Base-by-base conservation (phyloP, 1,139 yeast genomes). In the Yamadazyma epiphylla region DNA sequence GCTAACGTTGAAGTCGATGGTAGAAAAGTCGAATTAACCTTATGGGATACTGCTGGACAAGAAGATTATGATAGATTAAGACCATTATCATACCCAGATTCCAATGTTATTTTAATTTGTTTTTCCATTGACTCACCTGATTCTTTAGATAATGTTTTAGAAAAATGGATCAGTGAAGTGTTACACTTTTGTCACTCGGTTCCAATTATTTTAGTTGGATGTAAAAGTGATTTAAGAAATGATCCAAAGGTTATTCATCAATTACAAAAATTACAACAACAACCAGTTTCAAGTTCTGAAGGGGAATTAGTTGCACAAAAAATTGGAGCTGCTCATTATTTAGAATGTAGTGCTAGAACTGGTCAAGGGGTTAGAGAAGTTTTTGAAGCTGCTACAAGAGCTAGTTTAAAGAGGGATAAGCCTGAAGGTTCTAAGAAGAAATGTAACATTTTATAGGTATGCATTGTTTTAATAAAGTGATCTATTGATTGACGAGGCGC, bases 31-130 rank as follows among this genome's bases (percentile, higher is more conserved):
- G 95, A 86, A 59, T 74, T 88, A 64, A 95, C 96, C 15, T 73
- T 88, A 45, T 88, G 96, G 96, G 96, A 88, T 85, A 88, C 96
- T 48, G 96, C 96, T 35, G 96, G 96, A 42, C 96, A 88, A 74
- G 96, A 88, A 70, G 96, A 88, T 67, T 88, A 87, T 62, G 95
- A 87, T 62, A 82, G 96, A 66, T 74, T 88, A 56, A 82, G 96
- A 69, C 96, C 96, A 19, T 72, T 88, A 49, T 82, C 94, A 17
- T 88, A 88, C 65, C 95, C 96, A 38, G 95, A 87, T 59, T 83
- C 96, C 31, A 85, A 88, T 56, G 95, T 88, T 42, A 85, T 88
- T 44, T 74, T 88, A 58, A 86, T 88, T 51, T 87, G 96, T 72
- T 88, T 87, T 71, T 80, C 95, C 15, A 77, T 88, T 44, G 95